Percentiles rank a stretch among this genome's conserved stretches.
phyloP scores from a whole-genome alignment of 495 filamentous ascomycete genomes.

The Chlorociboria aeruginascens region DNA sequence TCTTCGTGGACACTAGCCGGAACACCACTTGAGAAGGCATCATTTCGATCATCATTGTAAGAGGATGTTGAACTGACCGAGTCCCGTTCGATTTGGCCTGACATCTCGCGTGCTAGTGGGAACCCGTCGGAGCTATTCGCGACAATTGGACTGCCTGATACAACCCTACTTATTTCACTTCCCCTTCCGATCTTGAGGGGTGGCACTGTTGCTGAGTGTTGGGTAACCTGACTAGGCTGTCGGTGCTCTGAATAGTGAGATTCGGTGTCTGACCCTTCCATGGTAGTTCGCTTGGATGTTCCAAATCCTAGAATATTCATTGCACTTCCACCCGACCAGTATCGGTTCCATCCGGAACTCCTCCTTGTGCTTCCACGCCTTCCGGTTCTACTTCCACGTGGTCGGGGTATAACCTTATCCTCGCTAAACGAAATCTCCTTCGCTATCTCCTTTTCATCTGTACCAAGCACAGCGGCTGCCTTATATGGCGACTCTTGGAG shows the following conservation, averaged over 20 bases:
- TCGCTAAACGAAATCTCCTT: constrained; percentile 30
- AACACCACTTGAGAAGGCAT: constrained; percentile 38
- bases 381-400: constrained; percentile 7
- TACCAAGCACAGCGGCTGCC: neutral
- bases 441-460: constrained; percentile 27
- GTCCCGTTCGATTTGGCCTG: constrained; percentile 49
- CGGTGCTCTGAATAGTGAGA: constrained; percentile 43
- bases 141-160: constrained; percentile 56
- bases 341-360: constrained; percentile 49
- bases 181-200: constrained; percentile 34
- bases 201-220: constrained; percentile 40
- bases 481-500: constrained; percentile 21
- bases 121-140: constrained; percentile 36
- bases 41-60: constrained; percentile 29
- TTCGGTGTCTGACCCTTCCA: constrained; percentile 26
- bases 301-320: constrained; percentile 38
- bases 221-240: constrained; percentile 29
- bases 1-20: constrained; percentile 36
- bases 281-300: constrained; percentile 28
- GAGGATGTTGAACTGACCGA: constrained; percentile 45
- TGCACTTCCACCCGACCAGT: constrained; percentile 46
- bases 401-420: constrained; percentile 9
- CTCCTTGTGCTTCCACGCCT: constrained; percentile 27
- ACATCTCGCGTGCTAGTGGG: constrained; percentile 42
- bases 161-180: constrained; percentile 44